Evolutionary conservation across 2,329 filamentous ascomycete species (phyloP).

Genomic region (Xylaria arbuscula): DNA sequence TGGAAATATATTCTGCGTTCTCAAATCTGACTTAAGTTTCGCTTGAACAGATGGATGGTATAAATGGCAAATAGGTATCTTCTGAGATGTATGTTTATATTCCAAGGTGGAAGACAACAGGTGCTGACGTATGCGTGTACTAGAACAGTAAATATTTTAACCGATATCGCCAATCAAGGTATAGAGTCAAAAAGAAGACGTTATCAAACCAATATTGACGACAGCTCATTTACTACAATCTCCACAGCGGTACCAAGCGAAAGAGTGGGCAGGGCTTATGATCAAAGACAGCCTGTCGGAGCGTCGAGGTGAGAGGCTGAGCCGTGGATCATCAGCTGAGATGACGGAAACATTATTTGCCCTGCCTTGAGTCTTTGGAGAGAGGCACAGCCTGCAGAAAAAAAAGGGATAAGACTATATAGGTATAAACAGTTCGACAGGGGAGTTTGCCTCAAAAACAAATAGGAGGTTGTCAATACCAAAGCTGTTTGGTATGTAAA

Average conservation of each 20-base stretch:
- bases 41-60: background rate
- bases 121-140: constrained; percentile 28
- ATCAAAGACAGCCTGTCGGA: constrained; percentile 35
- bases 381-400: background rate
- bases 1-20: background rate
- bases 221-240: constrained; percentile 28
- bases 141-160: constrained; percentile 6
- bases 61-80: too few species aligned
- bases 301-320: constrained; percentile 36
- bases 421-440: background rate
- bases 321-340: constrained; percentile 44
- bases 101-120: constrained; percentile 10
- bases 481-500: too few species aligned
- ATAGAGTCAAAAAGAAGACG: constrained; percentile 17
- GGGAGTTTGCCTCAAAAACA: too few species aligned
- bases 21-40: background rate
- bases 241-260: constrained; percentile 29
- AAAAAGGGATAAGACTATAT: background rate
- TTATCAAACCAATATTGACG: constrained; percentile 21
- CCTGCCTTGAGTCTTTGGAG: constrained; percentile 16
- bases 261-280: constrained; percentile 10
- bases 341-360: constrained; percentile 32
- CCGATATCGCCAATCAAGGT: constrained; percentile 17
- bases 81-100: background rate
- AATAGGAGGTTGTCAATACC: too few species aligned